A percentile compares a stretch with the other conserved stretches of the same genome.
These are phyloP conservation scores for Colletotrichum zoysiae DNA, from an alignment of 2,329 filamentous ascomycete species.

Conservation along the genomic window DNA sequence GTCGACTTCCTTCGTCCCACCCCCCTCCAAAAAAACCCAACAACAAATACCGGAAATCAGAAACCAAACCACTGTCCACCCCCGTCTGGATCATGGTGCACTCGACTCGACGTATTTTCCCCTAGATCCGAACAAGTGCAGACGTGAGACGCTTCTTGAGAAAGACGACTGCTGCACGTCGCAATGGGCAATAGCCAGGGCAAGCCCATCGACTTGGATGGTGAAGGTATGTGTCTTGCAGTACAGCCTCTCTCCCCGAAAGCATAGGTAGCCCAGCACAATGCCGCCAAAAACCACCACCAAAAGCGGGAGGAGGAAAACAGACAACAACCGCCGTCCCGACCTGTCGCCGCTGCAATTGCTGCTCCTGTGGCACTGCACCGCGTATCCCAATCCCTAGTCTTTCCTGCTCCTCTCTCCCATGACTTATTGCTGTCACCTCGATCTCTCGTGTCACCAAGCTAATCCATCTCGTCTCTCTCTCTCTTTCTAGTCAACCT, in stretches of 20 bases:
- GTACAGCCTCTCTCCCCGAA: constrained; percentile 15
- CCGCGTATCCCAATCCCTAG: background rate
- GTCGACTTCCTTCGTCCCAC: constrained; percentile 31
- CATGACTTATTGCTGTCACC: background rate
- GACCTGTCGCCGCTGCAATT: background rate
- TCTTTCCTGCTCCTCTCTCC: background rate
- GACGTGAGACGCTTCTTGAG: constrained; percentile 39
- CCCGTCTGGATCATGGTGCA: constrained; percentile 40
- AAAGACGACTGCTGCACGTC: constrained; percentile 42
- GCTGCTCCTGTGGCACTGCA: constrained; percentile 10
- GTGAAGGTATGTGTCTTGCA: constrained; percentile 78
- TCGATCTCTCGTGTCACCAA: constrained; percentile 6
- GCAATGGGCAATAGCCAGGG: constrained; percentile 94
- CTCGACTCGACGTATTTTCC: constrained; percentile 25
- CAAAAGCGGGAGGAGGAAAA: background rate
- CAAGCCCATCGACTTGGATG: constrained; percentile 91
- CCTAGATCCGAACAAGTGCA: constrained; percentile 40
- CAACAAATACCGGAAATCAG: background rate
- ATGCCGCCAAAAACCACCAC: background rate
- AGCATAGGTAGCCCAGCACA: constrained; percentile 8
- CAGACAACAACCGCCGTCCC: background rate
- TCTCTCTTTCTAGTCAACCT: constrained; percentile 78
- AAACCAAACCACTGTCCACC: constrained; percentile 23
- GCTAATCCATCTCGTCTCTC: constrained; percentile 27
- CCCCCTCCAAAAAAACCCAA: background rate